Conservation (phyloP, 495 filamentous ascomycete species). For the Penicillium lagena region DNA sequence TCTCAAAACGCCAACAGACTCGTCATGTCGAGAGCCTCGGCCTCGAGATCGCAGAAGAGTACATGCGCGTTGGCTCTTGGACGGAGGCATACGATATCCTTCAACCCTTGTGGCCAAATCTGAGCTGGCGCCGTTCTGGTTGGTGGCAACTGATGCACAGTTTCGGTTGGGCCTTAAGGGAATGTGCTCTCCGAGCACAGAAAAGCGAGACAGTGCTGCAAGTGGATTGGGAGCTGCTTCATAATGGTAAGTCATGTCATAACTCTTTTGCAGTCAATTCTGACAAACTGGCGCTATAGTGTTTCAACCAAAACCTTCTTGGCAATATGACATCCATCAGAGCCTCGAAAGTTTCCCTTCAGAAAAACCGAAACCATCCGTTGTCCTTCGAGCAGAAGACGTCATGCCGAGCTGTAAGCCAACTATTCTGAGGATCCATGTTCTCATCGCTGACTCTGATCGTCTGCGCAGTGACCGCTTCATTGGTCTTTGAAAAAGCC, state of each 20-base stretch:
- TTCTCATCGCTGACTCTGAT: not conserved
- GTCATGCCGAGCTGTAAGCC: slow-evolving; percentile 60
- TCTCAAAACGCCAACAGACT: slow-evolving; percentile 52
- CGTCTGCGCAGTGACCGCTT: slow-evolving; percentile 47
- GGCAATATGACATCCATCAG: slow-evolving; percentile 68
- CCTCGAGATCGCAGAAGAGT: slow-evolving; percentile 62
- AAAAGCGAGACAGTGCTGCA: slow-evolving; percentile 61
- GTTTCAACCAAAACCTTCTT: slow-evolving; percentile 54
- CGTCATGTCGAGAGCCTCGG: slow-evolving; percentile 63
- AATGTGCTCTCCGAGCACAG: slow-evolving; percentile 59
- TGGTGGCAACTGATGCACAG: slow-evolving; percentile 76
- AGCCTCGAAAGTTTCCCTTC: slow-evolving; percentile 52
- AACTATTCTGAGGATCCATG: not conserved
- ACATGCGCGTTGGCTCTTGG: slow-evolving; percentile 58
- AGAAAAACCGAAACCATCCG: slow-evolving; percentile 50
- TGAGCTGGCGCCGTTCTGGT: slow-evolving; percentile 68
- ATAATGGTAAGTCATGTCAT: slow-evolving; percentile 45
- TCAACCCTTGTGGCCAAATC: slow-evolving; percentile 61
- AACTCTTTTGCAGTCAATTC: not conserved
- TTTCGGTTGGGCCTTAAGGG: slow-evolving; percentile 65
- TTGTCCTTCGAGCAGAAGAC: slow-evolving; percentile 61
- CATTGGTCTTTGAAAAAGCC: slow-evolving; percentile 64
- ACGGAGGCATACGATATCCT: slow-evolving; percentile 60
- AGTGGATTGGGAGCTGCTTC: slow-evolving; percentile 81
- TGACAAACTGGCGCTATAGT: slow-evolving; percentile 28